phyloP scores from a whole-genome alignment of 495 filamentous ascomycete species.

The Xylona heveae region DNA sequence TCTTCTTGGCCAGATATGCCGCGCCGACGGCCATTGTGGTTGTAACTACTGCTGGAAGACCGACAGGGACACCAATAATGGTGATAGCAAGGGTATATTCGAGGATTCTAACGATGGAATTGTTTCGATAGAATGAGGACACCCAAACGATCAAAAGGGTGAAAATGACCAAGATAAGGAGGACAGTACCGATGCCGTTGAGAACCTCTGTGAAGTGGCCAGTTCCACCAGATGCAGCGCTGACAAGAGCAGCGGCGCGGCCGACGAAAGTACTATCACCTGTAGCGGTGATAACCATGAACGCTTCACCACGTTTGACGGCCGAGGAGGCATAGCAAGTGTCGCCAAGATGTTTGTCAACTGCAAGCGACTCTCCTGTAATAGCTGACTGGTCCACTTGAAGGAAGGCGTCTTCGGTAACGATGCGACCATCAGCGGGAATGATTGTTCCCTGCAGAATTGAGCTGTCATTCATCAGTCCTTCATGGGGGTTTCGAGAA shows the following conservation, averaged over 20 bases:
- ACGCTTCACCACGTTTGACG: slow-evolving; percentile 75
- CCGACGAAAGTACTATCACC: slow-evolving; percentile 82
- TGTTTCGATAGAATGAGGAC: slow-evolving; percentile 68
- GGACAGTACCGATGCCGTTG: slow-evolving; percentile 64
- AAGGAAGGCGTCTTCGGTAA: slow-evolving; percentile 58
- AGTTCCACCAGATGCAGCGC: slow-evolving; percentile 40
- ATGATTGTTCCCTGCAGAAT: slow-evolving; percentile 56
- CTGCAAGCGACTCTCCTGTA: slow-evolving; percentile 81
- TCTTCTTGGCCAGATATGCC: slow-evolving; percentile 51
- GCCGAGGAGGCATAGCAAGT: slow-evolving; percentile 64
- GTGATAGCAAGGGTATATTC: slow-evolving; percentile 61
- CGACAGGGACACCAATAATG: slow-evolving; percentile 55
- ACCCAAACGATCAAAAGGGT: slow-evolving; percentile 72
- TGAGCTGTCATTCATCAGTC: too few species aligned
- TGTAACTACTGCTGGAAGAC: slow-evolving; percentile 54
- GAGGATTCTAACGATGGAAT: slow-evolving; percentile 50
- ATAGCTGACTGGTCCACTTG: slow-evolving; percentile 86
- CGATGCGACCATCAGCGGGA: slow-evolving; percentile 69
- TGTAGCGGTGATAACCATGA: slow-evolving; percentile 59
- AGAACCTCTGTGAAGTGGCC: slow-evolving; percentile 85
- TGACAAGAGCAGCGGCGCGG: slow-evolving; percentile 69
- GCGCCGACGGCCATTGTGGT: slow-evolving; percentile 57
- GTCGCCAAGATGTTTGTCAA: slow-evolving; percentile 67
- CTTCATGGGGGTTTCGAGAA: too few species aligned
- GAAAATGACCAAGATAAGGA: slow-evolving; percentile 61